Evolutionary conservation across 2,329 filamentous ascomycete genomes (phyloP).

Genomic region (Pezicula radicicola): DNA sequence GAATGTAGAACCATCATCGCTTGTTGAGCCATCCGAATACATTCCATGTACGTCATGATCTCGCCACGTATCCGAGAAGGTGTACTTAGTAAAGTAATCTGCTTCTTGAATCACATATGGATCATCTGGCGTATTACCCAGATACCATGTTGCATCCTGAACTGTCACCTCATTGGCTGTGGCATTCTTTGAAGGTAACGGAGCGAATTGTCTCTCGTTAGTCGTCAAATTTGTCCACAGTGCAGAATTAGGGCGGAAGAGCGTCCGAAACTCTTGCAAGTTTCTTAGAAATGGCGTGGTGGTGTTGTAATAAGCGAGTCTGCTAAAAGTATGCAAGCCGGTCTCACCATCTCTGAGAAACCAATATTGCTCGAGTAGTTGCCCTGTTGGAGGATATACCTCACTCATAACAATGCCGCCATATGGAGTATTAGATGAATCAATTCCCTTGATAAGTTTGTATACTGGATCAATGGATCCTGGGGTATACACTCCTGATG

Average conservation of each 20-base stretch:
- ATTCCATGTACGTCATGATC: conserved; percentile 55
- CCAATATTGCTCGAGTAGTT: conserved; percentile 62
- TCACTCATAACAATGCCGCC: conserved; percentile 59
- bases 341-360: conserved; percentile 61
- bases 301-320: conserved; percentile 57
- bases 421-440: conserved; percentile 48
- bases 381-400: conserved; percentile 53
- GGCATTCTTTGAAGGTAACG: conserved; percentile 43
- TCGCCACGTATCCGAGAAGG: conserved; percentile 55
- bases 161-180: conserved; percentile 44
- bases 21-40: conserved; percentile 49
- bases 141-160: conserved; percentile 62
- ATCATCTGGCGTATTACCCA: conserved; percentile 51
- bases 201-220: conserved; percentile 51
- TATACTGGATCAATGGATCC: conserved; percentile 46
- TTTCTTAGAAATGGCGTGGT: conserved; percentile 53
- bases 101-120: conserved; percentile 52
- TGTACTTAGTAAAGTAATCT: conserved; percentile 67
- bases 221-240: conserved; percentile 63
- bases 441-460: conserved; percentile 47
- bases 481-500: conserved; percentile 56
- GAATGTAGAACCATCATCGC: conserved; percentile 47
- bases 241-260: conserved; percentile 56
- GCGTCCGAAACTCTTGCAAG: conserved; percentile 57
- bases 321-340: conserved; percentile 58